Percentiles rank a stretch among this genome's conserved stretches.
Evolutionary conservation across 1,284 basidiomycete genomes (phyloP).

Genomic region (Pyrrhoderma noxium): DNA sequence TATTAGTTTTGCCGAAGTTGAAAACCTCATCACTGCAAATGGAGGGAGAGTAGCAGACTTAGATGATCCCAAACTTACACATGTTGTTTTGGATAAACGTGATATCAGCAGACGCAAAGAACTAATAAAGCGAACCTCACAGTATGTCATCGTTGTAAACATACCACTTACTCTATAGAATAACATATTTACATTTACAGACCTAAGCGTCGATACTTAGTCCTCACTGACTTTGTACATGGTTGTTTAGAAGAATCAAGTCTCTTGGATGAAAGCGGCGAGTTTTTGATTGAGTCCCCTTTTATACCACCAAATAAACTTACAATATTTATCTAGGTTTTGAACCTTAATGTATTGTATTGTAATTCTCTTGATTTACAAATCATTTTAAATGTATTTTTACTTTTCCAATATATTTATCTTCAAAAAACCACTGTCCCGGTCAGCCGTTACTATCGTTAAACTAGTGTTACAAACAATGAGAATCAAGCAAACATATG

Average conservation of each 20-base stretch:
- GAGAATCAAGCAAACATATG: too few relatives aligned
- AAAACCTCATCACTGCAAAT: conserved; percentile 48
- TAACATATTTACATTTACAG: conserved; percentile 30
- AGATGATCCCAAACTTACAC: conserved; percentile 72
- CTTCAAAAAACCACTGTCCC: too few relatives aligned
- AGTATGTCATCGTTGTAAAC: conserved; percentile 36
- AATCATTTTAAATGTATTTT: not conserved
- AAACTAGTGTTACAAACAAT: too few relatives aligned
- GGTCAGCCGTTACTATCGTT: too few relatives aligned
- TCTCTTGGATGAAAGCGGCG: conserved; percentile 73
- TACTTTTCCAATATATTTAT: too few relatives aligned
- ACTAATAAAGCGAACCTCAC: conserved; percentile 61
- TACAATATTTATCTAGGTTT: conserved; percentile 1
- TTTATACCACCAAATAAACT: not conserved
- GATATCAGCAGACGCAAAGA: conserved; percentile 64
- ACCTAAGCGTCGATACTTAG: conserved; percentile 72
- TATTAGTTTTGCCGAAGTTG: conserved; percentile 50
- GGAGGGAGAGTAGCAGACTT: conserved; percentile 65
- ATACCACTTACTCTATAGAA: not conserved
- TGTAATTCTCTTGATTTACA: not conserved
- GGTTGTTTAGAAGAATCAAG: conserved; percentile 77
- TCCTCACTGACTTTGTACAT: conserved; percentile 68
- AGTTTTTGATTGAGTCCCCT: conserved; percentile 21
- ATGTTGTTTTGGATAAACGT: conserved; percentile 75
- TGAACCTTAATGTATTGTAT: conserved; percentile 8